Conservation (phyloP, 73 alveolate genomes). For the Loxodes magnus region DNA sequence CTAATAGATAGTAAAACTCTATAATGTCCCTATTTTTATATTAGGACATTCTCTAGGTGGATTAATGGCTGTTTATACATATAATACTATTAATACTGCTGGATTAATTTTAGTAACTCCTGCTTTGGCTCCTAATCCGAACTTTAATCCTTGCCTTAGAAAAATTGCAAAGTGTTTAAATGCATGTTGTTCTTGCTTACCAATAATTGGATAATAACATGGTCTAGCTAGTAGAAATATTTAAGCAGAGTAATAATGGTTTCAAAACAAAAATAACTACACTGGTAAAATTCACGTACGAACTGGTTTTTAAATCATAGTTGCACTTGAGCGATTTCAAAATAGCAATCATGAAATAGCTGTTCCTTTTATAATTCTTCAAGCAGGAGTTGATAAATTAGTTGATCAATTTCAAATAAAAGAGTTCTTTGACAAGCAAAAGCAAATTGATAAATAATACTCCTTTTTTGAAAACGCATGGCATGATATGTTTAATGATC, state of each 20-base stretch:
- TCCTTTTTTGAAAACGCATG: not conserved
- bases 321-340: not conserved
- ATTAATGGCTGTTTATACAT: not conserved
- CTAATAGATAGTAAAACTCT: not conserved
- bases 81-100: too few species aligned
- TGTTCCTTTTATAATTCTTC: constrained; percentile 5
- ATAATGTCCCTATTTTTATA: not conserved
- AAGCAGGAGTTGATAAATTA: not conserved
- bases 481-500: not conserved
- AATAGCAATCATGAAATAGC: not conserved
- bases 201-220: not conserved
- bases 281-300: not conserved
- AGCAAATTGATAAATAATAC: not conserved
- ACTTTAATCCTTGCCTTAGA: not conserved
- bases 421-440: not conserved
- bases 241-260: not conserved
- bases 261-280: constrained; percentile 1
- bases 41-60: constrained; percentile 10
- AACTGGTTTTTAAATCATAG: not conserved
- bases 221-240: not conserved
- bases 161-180: constrained; percentile 6
- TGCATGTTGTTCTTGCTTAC: not conserved
- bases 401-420: not conserved
- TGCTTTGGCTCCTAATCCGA: constrained; percentile 6
- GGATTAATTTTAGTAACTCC: constrained; percentile 10